Evolutionary conservation across 2,329 filamentous ascomycete species (phyloP).

Genomic region (Bipolaris sorokiniana): DNA sequence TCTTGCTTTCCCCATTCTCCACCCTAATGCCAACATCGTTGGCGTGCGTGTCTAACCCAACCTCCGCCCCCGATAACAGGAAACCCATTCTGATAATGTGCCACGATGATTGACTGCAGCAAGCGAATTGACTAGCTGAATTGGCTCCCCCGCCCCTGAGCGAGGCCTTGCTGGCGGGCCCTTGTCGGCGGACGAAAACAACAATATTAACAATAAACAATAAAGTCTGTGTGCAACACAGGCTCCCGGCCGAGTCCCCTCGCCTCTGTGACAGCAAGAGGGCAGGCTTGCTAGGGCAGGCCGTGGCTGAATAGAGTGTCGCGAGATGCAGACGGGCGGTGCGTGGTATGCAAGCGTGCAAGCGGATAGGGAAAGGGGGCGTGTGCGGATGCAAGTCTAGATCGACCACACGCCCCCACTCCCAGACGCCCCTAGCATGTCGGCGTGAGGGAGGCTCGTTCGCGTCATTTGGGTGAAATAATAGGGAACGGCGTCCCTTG

Average conservation of each 20-base stretch:
- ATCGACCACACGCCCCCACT: conserved; percentile 9
- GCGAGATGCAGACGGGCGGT: background rate
- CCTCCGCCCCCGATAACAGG: background rate
- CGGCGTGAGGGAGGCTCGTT: conserved; percentile 15
- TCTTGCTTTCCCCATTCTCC: background rate
- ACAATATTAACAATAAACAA: background rate
- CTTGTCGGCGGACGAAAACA: background rate
- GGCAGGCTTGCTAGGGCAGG: background rate
- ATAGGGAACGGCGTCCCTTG: conserved; percentile 20
- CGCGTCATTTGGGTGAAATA: conserved; percentile 29
- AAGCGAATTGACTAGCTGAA: background rate
- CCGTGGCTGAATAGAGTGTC: conserved; percentile 5
- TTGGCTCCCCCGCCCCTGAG: background rate
- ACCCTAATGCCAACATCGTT: background rate
- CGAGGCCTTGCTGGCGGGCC: background rate
- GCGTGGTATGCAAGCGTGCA: conserved; percentile 8
- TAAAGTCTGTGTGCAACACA: background rate
- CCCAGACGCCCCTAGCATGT: conserved; percentile 3
- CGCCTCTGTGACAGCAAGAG: background rate
- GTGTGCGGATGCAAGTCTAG: conserved; percentile 12
- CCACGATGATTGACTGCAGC: background rate
- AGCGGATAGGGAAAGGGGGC: conserved; percentile 21
- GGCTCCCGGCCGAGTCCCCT: too few relatives aligned
- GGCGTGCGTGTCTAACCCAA: background rate
- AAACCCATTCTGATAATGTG: background rate